Percentiles rank a stretch among this genome's conserved stretches.
These are phyloP conservation scores for Avena eriantha DNA, from an alignment of 176 grass and related monocot species.

Conservation along the genomic window DNA sequence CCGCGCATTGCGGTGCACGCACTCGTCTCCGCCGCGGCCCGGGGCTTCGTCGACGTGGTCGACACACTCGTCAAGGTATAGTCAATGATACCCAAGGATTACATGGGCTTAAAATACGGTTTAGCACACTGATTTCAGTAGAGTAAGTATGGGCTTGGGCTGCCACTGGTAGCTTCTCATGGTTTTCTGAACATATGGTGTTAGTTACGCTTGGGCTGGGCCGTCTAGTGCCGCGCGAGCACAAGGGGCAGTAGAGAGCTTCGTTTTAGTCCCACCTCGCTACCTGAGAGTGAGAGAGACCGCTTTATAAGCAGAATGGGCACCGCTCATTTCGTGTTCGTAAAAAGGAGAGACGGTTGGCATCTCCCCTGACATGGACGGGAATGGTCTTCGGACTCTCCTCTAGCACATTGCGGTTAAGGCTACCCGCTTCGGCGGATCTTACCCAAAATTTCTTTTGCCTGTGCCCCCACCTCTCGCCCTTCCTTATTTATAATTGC, in stretches of 20 bases:
- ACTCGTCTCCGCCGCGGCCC: slow-evolving; percentile 74
- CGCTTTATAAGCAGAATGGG: not conserved
- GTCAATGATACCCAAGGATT: not conserved
- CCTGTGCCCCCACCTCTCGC: no score
- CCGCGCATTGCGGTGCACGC: slow-evolving; percentile 74
- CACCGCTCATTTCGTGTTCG: not conserved
- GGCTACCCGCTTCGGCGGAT: slow-evolving; percentile 55
- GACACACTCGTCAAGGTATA: slow-evolving; percentile 61
- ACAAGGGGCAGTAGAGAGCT: not conserved
- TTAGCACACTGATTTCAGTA: not conserved
- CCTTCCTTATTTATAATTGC: not conserved
- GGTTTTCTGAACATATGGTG: not conserved
- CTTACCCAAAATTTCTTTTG: slow-evolving; percentile 51
- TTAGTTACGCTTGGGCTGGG: not conserved
- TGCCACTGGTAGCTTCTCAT: not conserved
- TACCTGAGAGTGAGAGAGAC: rapidly evolving
- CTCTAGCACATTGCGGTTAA: slow-evolving; percentile 50
- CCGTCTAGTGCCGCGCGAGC: not conserved
- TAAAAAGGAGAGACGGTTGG: slow-evolving; percentile 95
- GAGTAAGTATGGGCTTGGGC: not conserved
- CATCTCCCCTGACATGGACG: slow-evolving; percentile 92
- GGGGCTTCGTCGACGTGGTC: slow-evolving; percentile 80
- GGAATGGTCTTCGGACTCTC: slow-evolving; percentile 42
- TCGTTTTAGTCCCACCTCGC: slow-evolving; percentile 56
- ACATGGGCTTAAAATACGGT: not conserved